A percentile compares a stretch with the other conserved stretches of the same genome.
Conservation (phyloP, 169 alveolate genomes). For the Perkinsus chesapeaki region DNA sequence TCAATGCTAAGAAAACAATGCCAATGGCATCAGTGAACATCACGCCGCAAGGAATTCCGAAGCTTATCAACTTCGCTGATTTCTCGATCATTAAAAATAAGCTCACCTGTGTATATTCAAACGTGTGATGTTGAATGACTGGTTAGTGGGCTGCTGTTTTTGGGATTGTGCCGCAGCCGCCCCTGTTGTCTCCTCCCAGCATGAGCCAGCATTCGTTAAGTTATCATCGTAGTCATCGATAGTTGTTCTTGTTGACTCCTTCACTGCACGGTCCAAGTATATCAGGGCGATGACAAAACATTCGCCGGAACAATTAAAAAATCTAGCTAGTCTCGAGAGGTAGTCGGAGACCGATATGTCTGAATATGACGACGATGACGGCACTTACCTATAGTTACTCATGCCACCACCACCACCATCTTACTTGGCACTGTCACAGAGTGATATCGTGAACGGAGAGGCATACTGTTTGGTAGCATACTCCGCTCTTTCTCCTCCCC, state of each 20-base stretch:
- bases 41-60: background rate
- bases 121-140: background rate
- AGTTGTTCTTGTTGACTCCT: background rate
- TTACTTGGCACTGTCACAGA: background rate
- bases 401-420: background rate
- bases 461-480: background rate
- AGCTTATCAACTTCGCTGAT: background rate
- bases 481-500: background rate
- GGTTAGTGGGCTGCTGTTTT: background rate
- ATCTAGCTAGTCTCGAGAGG: background rate
- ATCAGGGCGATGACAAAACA: conserved; percentile 68
- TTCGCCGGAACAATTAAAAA: conserved; percentile 56
- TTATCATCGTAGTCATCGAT: too few species aligned
- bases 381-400: background rate
- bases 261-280: conserved; percentile 62
- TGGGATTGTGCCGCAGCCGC: background rate
- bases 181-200: too few species aligned
- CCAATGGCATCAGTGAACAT: too few species aligned
- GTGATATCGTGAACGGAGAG: background rate
- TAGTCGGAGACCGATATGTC: background rate
- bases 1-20: conserved; percentile 52
- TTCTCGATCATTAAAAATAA: background rate
- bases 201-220: too few species aligned
- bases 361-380: too few species aligned
- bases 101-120: background rate